Base-by-base conservation (phyloP, 2,329 filamentous ascomycete species). In the Neopestalotiopsis sp. region DNA sequence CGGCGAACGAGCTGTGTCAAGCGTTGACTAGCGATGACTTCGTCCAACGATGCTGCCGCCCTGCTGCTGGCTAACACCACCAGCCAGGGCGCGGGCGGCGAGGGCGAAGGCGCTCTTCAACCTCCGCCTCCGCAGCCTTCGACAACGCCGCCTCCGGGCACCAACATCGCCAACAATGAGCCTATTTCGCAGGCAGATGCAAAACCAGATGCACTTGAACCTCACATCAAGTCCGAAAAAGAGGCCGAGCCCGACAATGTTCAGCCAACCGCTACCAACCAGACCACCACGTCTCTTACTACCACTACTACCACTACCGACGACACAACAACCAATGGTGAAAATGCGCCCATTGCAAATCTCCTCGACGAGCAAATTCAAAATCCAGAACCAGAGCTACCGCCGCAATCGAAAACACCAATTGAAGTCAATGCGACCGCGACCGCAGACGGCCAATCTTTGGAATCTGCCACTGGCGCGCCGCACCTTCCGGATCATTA, bases 1-100 rank as follows among this genome's bases (percentile, higher is more conserved):
- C 80, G 86, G 83, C 85, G 85, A 86, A 88, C 82, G 85, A 88
- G 86, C 86, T 87, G 85, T 87, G 85, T 85, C 79, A 74, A 71
- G 73, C 76, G 32, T 30, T 77, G 79, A 84, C 81, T 80, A 88
- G 86, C 86, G 85, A 88, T 89, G 86, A 88, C 85, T 87, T 89
- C 86, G 86, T 87, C 86, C 77, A 82, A 82, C 69, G 61, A 52
- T 17, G 69, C 61, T 62, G 52, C 10, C 24, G 66, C 66, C 69
- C 61, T 62, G 24, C 24, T 28, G 24, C 24, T 28, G 30, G 28
- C 10, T 58, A 32, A 62, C n/a, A 40, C n/a, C 61, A 56, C 30
- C 40, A 42, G 61, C 57, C 14, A 63, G 32, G 73, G 56, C 56
- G 61, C 67, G 57, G 40, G 67, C 65, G 38, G 56, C 56, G 61